Evolutionary conservation across 1,284 basidiomycete species (phyloP).

Genomic region (Pulveroboletus sp.): DNA sequence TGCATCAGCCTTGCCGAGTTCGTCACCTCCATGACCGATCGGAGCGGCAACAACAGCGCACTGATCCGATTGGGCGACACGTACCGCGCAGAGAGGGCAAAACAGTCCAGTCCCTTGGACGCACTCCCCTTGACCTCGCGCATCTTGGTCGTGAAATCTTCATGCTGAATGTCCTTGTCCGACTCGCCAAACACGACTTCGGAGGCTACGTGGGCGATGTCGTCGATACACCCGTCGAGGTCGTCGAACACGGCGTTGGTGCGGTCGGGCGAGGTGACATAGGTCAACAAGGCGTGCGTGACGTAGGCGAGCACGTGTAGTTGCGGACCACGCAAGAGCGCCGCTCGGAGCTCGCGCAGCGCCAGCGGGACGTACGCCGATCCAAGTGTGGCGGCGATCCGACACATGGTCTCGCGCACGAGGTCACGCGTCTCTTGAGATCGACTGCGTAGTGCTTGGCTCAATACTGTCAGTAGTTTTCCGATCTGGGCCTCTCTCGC

Average conservation of each 20-base stretch:
- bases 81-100: conserved; percentile 76
- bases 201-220: conserved; percentile 79
- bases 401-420: conserved; percentile 81
- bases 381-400: conserved; percentile 79
- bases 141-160: conserved; percentile 95
- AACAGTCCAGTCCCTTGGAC: conserved; percentile 82
- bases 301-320: conserved; percentile 90
- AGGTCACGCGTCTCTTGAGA: conserved; percentile 95
- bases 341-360: conserved; percentile 80
- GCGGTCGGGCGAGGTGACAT: conserved; percentile 70
- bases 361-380: conserved; percentile 73
- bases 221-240: conserved; percentile 78
- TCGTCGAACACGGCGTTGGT: conserved; percentile 50
- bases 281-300: conserved; percentile 79
- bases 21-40: conserved; percentile 86
- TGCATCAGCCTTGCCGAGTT: conserved; percentile 82
- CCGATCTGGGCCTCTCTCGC: conserved; percentile 74
- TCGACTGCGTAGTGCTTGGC: conserved; percentile 87
- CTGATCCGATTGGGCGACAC: conserved; percentile 79
- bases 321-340: conserved; percentile 90
- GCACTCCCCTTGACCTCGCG: conserved; percentile 82
- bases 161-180: conserved; percentile 84
- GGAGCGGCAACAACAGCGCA: conserved; percentile 77
- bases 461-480: conserved; percentile 81
- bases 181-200: conserved; percentile 97